phyloP scores from a whole-genome alignment of 2,329 filamentous ascomycete genomes.

The Xylaria sp. region DNA sequence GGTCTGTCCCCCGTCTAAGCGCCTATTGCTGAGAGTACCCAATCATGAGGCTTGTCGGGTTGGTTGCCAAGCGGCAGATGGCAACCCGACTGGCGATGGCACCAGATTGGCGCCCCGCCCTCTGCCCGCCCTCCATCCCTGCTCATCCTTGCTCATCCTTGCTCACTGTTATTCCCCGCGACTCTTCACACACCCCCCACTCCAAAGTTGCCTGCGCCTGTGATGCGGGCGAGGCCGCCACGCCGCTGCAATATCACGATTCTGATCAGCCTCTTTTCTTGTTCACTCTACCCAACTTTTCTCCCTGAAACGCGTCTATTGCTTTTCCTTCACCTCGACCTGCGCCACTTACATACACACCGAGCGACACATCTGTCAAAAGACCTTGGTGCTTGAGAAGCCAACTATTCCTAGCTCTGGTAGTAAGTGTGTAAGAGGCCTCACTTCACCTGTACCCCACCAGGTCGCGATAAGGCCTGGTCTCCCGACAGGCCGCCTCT shows the following conservation, averaged over 20 bases:
- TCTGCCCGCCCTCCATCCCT: constrained; percentile 22
- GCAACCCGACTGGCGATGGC: constrained; percentile 31
- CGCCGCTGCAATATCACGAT: constrained; percentile 39
- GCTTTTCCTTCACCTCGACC: constrained; percentile 34
- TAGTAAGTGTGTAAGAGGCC: constrained; percentile 4
- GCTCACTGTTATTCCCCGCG: neutral
- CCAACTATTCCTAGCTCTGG: neutral
- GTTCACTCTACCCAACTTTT: neutral
- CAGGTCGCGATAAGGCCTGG: constrained; percentile 35
- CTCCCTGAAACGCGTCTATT: constrained; percentile 23
- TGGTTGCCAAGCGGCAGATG: constrained; percentile 33
- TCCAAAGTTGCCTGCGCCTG: too few species aligned
- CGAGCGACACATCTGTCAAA: constrained; percentile 14
- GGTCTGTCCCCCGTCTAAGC: constrained; percentile 34
- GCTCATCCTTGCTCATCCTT: too few species aligned
- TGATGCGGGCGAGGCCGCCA: constrained; percentile 30
- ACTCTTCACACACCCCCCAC: too few species aligned
- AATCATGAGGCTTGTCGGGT: constrained; percentile 33
- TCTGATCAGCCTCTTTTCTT: constrained; percentile 28
- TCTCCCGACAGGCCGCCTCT: constrained; percentile 14
- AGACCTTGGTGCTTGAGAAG: neutral
- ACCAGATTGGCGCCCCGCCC: too few species aligned
- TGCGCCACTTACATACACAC: constrained; percentile 15
- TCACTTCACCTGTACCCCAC: constrained; percentile 35
- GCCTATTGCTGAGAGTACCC: constrained; percentile 31